Percentiles rank a stretch among this genome's conserved stretches.
Evolutionary conservation across 2,329 filamentous ascomycete genomes (phyloP).

Genomic region (Byssochlamys sp.): DNA sequence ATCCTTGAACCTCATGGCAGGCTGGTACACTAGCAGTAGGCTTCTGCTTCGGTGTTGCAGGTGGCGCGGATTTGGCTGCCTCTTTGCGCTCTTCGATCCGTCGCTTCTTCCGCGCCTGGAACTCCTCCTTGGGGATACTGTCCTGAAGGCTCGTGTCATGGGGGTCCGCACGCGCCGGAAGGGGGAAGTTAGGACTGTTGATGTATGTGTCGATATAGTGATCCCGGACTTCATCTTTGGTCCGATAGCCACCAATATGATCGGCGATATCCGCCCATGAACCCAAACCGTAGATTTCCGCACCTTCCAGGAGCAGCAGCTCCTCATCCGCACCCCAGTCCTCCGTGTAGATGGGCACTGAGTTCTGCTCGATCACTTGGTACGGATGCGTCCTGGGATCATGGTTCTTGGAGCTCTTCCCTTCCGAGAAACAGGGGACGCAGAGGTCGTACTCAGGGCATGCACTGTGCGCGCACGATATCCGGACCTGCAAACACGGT

Average conservation of each 20-base stretch:
- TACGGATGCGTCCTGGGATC: constrained; percentile 78
- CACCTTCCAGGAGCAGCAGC: constrained; percentile 81
- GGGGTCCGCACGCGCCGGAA: constrained; percentile 77
- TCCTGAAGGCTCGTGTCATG: constrained; percentile 69
- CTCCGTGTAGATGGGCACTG: constrained; percentile 85
- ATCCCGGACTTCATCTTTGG: constrained; percentile 89
- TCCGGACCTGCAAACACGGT: constrained; percentile 62
- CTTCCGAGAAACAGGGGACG: constrained; percentile 84
- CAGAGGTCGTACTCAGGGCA: constrained; percentile 96
- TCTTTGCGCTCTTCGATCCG: constrained; percentile 88
- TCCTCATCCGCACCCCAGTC: constrained; percentile 98
- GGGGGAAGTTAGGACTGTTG: constrained; percentile 70
- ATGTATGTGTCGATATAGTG: constrained; percentile 88
- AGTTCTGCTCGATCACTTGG: constrained; percentile 95
- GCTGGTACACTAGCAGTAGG: constrained; percentile 89
- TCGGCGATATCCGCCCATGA: constrained; percentile 98
- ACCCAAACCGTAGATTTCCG: constrained; percentile 88
- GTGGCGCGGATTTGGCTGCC: constrained; percentile 70
- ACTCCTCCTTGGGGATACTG: constrained; percentile 77
- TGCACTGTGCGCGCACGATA: constrained; percentile 71
- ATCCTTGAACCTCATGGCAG: constrained; percentile 95
- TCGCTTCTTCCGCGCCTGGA: constrained; percentile 83
- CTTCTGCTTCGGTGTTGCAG: constrained; percentile 83
- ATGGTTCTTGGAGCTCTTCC: constrained; percentile 70
- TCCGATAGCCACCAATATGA: constrained; percentile 89